Evolutionary conservation across 2,329 filamentous ascomycete species (phyloP), one percentile per base, ranked within the genome.

Genomic region (Hymenoscyphus infarciens): DNA sequence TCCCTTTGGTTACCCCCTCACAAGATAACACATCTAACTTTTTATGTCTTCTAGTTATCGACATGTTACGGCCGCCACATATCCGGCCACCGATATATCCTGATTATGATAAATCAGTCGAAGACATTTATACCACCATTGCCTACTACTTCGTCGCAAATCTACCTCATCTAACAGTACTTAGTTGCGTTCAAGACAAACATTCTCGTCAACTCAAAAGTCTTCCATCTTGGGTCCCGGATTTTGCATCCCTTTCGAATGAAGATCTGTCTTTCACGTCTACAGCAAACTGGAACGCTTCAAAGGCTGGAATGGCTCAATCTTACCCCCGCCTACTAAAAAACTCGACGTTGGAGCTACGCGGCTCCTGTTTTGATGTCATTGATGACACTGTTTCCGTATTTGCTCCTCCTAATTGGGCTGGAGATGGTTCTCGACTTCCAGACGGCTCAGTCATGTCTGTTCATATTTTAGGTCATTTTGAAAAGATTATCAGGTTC

Each of bases 151-250:
- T 60, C 16, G 38, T 63, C 33, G 56, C 59, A 29, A 54, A 61
- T 55, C 45, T 62, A 8, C 57, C 57, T 27, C 57, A 63, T 57
- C 52, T 63, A 6, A 63, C 57, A 10, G 19, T 63, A 27, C 35
- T 63, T 16, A 60, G 61, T 29, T 60, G 58, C 31, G 61, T 63
- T 22, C 61, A 63, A 60, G 57, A 60, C 42, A 56, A 35, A 27
- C 61, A 60, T 25, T 39, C 57, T 31, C 33, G 56, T 33, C 49
- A 53, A 25, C 56, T 61, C 5, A 65, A 65, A n/a, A 45, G 31
- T 27, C 49, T 65, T 15, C 63, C 63, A 35, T 61, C 61, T n/a
- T 65, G 63, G 63, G 63, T 65, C 22, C 63, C 63, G 7, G 63
- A 65, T 56, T 63, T 61, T 22, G 25, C 60, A 15, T 57, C 33